Conservation (phyloP, 371 early-diverging fungal genomes). For the Apophysomyces ossiformis region DNA sequence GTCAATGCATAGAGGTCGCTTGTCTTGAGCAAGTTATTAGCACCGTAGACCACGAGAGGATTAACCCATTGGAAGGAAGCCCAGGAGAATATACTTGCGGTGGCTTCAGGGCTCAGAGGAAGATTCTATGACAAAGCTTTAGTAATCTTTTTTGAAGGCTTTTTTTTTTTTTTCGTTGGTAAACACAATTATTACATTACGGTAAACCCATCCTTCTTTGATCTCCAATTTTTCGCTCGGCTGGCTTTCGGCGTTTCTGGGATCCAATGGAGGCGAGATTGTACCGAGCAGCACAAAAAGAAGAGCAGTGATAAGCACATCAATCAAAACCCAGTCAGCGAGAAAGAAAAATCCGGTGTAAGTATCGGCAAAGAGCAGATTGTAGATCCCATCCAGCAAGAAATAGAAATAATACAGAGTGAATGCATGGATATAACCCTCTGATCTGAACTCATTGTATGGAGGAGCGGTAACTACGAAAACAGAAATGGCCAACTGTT, state of each 20-base stretch:
- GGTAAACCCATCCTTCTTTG: slow-evolving; percentile 24
- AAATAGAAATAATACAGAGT: neutral
- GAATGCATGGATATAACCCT: neutral
- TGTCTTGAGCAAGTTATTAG: slow-evolving; percentile 12
- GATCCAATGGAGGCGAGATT: slow-evolving; percentile 37
- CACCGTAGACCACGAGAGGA: no score
- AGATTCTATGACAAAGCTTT: slow-evolving; percentile 21
- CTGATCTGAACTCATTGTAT: slow-evolving; percentile 4
- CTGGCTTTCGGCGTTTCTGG: slow-evolving; percentile 28
- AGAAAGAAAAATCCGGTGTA: neutral
- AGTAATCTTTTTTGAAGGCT: neutral
- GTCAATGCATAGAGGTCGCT: slow-evolving; percentile 39
- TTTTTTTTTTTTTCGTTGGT: neutral
- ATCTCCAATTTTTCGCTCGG: slow-evolving; percentile 35
- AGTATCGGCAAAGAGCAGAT: neutral
- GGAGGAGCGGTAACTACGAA: neutral
- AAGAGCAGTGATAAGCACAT: neutral
- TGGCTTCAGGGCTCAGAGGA: slow-evolving; percentile 38
- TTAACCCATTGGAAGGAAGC: slow-evolving; percentile 44
- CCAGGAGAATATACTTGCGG: slow-evolving; percentile 46
- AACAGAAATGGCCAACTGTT: neutral
- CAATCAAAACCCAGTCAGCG: neutral
- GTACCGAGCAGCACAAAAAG: slow-evolving; percentile 19
- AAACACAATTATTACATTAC: slow-evolving; percentile 21
- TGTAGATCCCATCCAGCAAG: neutral